These are phyloP conservation scores for Monoraphidium neglectum DNA, from an alignment of 139 green algal species.

Conservation along the genomic window DNA sequence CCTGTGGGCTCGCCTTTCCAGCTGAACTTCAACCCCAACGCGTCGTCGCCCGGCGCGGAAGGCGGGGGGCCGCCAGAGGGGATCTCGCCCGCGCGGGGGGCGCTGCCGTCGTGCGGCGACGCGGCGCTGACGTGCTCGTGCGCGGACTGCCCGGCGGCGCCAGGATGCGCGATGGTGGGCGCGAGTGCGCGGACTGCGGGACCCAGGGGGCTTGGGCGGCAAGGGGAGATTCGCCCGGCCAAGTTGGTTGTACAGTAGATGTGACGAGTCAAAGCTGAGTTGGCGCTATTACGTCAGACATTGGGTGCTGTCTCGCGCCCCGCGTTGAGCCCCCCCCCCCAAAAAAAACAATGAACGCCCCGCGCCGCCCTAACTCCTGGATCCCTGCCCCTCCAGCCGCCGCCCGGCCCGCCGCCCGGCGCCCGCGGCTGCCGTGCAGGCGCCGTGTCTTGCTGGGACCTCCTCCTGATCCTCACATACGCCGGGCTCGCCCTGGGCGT, in stretches of 20 bases:
- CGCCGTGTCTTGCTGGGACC: slow-evolving; percentile 59
- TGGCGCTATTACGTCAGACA: no score
- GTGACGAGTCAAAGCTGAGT: no score
- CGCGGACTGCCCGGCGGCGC: slow-evolving; percentile 81
- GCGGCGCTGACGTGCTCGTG: slow-evolving; percentile 82
- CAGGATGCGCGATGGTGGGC: slow-evolving; percentile 56
- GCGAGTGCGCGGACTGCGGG: neutral
- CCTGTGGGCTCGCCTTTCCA: slow-evolving; percentile 41
- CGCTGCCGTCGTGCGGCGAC: slow-evolving; percentile 67
- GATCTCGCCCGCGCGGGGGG: slow-evolving; percentile 52
- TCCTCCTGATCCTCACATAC: slow-evolving; percentile 63
- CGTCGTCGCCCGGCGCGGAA: slow-evolving; percentile 1
- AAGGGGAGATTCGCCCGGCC: no score
- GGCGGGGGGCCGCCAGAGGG: slow-evolving; percentile 14
- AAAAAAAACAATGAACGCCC: no score
- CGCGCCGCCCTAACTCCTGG: neutral
- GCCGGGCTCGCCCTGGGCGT: slow-evolving; percentile 35
- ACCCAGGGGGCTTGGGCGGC: no score
- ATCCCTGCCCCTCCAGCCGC: slow-evolving; percentile 27
- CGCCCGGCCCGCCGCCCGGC: slow-evolving; percentile 40
- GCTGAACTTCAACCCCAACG: slow-evolving; percentile 25
- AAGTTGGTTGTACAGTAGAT: no score
- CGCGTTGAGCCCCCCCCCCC: no score
- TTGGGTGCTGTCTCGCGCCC: no score
- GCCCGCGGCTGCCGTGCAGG: slow-evolving; percentile 53